phyloP scores from a whole-genome alignment of 2,329 filamentous ascomycete species.

The Drechslera avenae region DNA sequence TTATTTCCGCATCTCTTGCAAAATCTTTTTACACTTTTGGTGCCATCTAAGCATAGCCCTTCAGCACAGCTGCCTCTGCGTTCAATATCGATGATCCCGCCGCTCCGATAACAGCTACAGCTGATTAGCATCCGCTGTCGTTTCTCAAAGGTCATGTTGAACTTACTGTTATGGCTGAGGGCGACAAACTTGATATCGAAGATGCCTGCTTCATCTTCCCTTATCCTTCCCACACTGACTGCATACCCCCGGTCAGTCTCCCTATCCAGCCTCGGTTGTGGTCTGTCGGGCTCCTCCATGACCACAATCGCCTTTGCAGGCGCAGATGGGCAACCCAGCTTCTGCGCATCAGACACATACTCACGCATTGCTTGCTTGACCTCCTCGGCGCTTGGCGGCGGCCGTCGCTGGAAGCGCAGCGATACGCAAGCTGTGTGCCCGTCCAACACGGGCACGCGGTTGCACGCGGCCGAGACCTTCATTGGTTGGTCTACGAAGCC shows the following conservation, averaged over 20 bases:
- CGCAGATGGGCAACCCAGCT: constrained; percentile 84
- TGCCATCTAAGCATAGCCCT: constrained; percentile 68
- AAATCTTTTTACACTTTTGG: not conserved
- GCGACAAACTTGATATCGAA: constrained; percentile 97
- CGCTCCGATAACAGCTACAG: constrained; percentile 80
- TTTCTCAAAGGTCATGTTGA: constrained; percentile 29
- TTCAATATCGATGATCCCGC: constrained; percentile 96
- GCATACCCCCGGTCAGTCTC: constrained; percentile 86
- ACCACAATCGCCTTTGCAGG: constrained; percentile 82
- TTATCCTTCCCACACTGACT: constrained; percentile 84
- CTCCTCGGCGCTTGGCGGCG: constrained; percentile 73
- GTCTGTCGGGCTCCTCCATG: constrained; percentile 86
- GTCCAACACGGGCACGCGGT: constrained; percentile 91
- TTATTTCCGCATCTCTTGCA: not conserved
- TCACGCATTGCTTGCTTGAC: constrained; percentile 79
- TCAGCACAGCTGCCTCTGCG: constrained; percentile 87
- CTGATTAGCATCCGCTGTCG: constrained; percentile 21
- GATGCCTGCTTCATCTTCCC: constrained; percentile 84
- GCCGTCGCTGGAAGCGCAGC: constrained; percentile 76
- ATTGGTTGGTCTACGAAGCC: constrained; percentile 79
- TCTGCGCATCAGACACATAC: constrained; percentile 82
- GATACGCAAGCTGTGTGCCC: constrained; percentile 96
- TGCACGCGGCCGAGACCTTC: constrained; percentile 84
- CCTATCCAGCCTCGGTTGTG: constrained; percentile 88
- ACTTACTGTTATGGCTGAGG: constrained; percentile 77